phyloP scores from a whole-genome alignment of 495 filamentous ascomycete species.

The Talaromyces trachyspermus region DNA sequence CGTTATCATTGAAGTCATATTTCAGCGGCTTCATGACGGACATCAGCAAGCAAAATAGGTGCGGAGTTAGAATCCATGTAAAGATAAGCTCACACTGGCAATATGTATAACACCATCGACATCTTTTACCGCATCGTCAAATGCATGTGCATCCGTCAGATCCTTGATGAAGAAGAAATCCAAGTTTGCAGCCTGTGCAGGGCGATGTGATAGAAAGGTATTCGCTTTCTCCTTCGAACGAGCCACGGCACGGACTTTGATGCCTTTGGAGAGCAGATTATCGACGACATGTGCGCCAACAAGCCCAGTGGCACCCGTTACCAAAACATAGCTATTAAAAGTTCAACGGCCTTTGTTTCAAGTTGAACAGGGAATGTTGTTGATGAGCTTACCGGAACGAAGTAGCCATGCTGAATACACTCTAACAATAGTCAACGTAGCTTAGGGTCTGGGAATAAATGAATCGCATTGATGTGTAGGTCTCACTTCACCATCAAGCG shows the following conservation, averaged over 20 bases:
- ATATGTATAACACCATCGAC: conserved; percentile 3
- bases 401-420: neutral
- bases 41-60: neutral
- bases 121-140: neutral
- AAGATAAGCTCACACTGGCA: neutral
- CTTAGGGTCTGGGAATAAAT: no score
- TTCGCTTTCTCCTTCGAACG: conserved; percentile 1
- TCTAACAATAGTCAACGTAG: neutral
- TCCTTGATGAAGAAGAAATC: conserved; percentile 1
- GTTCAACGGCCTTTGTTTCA: neutral
- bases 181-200: neutral
- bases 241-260: conserved; percentile 12
- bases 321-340: conserved; percentile 11
- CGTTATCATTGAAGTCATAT: conserved; percentile 15
- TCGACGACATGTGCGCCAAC: conserved; percentile 5
- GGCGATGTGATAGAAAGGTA: neutral
- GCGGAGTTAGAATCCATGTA: neutral
- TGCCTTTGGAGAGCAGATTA: conserved; percentile 12
- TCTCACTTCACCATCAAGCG: neutral
- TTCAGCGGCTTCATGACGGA: neutral
- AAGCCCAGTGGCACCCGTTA: conserved; percentile 1
- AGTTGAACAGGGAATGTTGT: neutral
- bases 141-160: neutral
- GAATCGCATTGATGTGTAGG: neutral
- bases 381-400: neutral